Evolutionary conservation across 176 grass and related monocot genomes (phyloP), one percentile per base, ranked within the genome.

Genomic region (Luzula sylvatica): DNA sequence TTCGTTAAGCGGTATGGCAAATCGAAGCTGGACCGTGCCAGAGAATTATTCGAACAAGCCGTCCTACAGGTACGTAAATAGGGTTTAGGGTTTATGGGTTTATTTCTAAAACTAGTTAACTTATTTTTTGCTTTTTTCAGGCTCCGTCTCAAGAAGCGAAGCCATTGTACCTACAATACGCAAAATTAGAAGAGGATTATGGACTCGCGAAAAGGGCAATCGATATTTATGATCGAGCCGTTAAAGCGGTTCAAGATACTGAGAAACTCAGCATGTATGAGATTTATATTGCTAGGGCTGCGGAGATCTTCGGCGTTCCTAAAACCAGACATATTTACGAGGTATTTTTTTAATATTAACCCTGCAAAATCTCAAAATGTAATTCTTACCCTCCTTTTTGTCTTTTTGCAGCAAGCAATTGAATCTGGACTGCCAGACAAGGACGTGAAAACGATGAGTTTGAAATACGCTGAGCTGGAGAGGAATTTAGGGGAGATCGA

Each of bases 401-500:
- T 18, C 3, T 20, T 18, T 16, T 64, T 26, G 13, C 28, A 49
- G 42, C 59, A 60, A 62, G 87, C 81, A 3, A 69, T 93, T 21
- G 32, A 66, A 42, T 76, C 73, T 26, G 77, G 60, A 26, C 70
- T 86, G 7, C 70, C 56, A 32, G 56, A 75, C 26, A 41, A 65
- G 20, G 81, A 78, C 65, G 66, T 59, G 1, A 93, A 70, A 54
- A 39, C 27, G 35, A 72, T 86, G 25, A 81, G 77, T 16, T 28
- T 82, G 50, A 23, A 60, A 53, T 86, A 86, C 35, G 81, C 81
- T 8, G 77, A 93, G 40, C 66, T 92, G 39, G 77, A 81, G 50
- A 90, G 82, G 59, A 98, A 68, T 38, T 71, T 98, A 22, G 93
- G 93, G 46, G 93, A 98, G 82, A 98, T 98, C 11, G 92, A 98